Conservation (phyloP, 2,329 filamentous ascomycete genomes). For the Phialemonium atrogriseum region DNA sequence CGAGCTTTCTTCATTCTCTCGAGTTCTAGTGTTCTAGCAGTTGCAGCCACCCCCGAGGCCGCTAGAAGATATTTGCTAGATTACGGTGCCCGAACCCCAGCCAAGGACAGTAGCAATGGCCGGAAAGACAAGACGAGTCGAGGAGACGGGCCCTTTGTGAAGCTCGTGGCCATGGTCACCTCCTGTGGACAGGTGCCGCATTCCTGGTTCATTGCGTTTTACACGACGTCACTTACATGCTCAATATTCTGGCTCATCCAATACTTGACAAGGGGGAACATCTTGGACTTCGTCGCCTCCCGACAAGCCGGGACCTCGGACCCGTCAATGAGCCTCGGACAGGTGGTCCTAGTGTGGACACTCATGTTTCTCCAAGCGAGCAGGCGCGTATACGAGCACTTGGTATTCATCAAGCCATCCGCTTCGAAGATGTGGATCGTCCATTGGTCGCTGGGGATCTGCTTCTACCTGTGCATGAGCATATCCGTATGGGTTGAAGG, state of each 20-base stretch:
- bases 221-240: conserved; percentile 59
- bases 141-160: conserved; percentile 1
- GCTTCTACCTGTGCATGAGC: conserved; percentile 67
- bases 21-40: no score
- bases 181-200: conserved; percentile 62
- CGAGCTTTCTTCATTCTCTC: no score
- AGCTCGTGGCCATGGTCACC: conserved; percentile 24
- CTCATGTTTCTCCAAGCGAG: conserved; percentile 69
- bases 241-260: conserved; percentile 70
- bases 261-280: conserved; percentile 43
- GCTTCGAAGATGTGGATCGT: conserved; percentile 75
- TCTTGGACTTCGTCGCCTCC: conserved; percentile 39
- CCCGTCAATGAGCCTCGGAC: conserved; percentile 47
- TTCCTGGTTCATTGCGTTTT: conserved; percentile 85
- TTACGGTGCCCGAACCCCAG: no score
- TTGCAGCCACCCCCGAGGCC: no score
- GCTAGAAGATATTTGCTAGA: no score
- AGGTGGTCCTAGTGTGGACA: conserved; percentile 58
- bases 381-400: conserved; percentile 70
- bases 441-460: conserved; percentile 72
- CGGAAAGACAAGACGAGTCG: conserved; percentile 3
- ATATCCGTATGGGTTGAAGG: conserved; percentile 81
- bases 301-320: conserved; percentile 20
- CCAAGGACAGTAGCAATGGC: no score
- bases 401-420: conserved; percentile 56